A percentile compares a stretch with the other conserved stretches of the same genome.
These are phyloP conservation scores for Bassia scoparia DNA, from an alignment of 148 eudicot genomes.

Conservation along the genomic window DNA sequence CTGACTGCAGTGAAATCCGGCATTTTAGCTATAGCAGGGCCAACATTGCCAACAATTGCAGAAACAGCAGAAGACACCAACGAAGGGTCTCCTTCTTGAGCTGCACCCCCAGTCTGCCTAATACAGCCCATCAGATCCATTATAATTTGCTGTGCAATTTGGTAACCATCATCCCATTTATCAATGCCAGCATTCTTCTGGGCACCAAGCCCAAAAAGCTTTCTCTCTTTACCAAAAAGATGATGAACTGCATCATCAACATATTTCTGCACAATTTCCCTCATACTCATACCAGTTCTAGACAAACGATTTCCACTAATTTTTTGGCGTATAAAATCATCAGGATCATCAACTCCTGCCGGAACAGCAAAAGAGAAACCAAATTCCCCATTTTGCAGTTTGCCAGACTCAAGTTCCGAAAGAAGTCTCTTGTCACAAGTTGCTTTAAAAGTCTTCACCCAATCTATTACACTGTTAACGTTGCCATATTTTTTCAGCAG, in stretches of 20 bases:
- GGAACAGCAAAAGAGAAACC: slow-evolving; percentile 78
- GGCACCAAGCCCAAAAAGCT: slow-evolving; percentile 54
- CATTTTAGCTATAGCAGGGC: slow-evolving; percentile 65
- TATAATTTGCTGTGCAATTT: slow-evolving; percentile 72
- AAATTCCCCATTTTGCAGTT: slow-evolving; percentile 70
- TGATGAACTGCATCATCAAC: slow-evolving; percentile 67
- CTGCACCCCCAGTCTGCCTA: slow-evolving; percentile 97
- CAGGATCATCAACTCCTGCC: slow-evolving; percentile 78
- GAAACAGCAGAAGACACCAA: slow-evolving; percentile 92
- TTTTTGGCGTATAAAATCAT: slow-evolving; percentile 88
- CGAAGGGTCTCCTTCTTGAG: slow-evolving; percentile 98
- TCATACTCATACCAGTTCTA: slow-evolving; percentile 80
- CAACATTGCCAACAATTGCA: slow-evolving; percentile 79
- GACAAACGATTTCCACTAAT: slow-evolving; percentile 69
- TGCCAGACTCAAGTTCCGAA: slow-evolving; percentile 85
- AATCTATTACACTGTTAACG: slow-evolving; percentile 66
- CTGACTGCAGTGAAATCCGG: slow-evolving; percentile 61
- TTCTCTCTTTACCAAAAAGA: slow-evolving; percentile 75
- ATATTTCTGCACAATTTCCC: slow-evolving; percentile 64
- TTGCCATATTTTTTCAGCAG: slow-evolving; percentile 64
- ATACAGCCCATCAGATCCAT: slow-evolving; percentile 80
- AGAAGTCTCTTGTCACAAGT: slow-evolving; percentile 71
- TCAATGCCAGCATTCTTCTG: slow-evolving; percentile 61
- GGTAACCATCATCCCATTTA: slow-evolving; percentile 73
- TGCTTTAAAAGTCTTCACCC: slow-evolving; percentile 78